Conservation (phyloP, 176 grass and related monocot genomes). For the Eremochloa ophiuroides region DNA sequence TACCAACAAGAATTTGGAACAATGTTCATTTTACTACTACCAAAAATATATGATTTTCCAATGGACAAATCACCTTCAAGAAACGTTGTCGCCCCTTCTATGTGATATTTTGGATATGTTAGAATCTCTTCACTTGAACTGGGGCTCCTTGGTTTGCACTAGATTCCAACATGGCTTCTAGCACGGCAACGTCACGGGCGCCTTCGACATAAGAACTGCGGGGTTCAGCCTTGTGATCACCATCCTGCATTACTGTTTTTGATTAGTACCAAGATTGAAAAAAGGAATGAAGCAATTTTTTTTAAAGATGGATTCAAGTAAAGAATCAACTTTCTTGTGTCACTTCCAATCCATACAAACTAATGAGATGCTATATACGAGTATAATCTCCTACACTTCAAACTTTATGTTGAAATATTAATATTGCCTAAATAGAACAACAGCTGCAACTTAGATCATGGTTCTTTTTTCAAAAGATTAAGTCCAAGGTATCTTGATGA, state of each 20-base stretch:
- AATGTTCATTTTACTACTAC: background rate
- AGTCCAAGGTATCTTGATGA: background rate
- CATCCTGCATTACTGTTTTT: constrained; percentile 44
- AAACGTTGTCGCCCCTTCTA: background rate
- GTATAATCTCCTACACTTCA: background rate
- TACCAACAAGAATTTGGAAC: constrained; percentile 3
- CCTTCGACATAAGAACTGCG: constrained; percentile 77
- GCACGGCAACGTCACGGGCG: constrained; percentile 78
- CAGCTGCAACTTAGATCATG: background rate
- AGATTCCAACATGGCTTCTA: constrained; percentile 94
- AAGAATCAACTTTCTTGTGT: background rate
- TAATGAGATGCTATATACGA: background rate
- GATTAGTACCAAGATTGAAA: background rate
- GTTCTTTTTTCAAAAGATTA: background rate
- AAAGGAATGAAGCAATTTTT: background rate
- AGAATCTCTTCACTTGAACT: constrained; percentile 72
- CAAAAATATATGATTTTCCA: background rate
- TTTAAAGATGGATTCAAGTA: no score
- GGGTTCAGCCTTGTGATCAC: constrained; percentile 54
- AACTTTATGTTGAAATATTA: background rate
- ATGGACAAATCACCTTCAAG: background rate
- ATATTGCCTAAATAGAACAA: background rate
- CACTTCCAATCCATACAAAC: background rate
- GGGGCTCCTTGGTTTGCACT: constrained; percentile 59
- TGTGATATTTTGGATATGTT: background rate